Percentiles rank a stretch among this genome's conserved stretches.
Conservation (phyloP, 495 filamentous ascomycete genomes). For the Cladorrhinum samala region DNA sequence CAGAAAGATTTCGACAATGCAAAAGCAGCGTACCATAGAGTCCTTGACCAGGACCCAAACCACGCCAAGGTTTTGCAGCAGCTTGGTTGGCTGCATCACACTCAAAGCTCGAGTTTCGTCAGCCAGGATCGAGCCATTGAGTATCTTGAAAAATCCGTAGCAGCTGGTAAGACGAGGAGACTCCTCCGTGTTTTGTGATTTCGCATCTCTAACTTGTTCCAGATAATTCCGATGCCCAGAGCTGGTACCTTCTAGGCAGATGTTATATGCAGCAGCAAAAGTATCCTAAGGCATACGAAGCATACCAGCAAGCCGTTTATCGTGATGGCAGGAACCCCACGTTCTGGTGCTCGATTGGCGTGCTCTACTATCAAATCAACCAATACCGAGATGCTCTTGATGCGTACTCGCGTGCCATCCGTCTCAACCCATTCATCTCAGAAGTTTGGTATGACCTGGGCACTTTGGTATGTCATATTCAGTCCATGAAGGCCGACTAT, state of each 20-base stretch:
- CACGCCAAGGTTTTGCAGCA: conserved; percentile 98
- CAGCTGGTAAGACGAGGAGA: conserved; percentile 62
- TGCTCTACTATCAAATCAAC: conserved; percentile 99
- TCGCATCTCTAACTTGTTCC: conserved; percentile 32
- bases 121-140: conserved; percentile 96
- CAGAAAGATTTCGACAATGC: conserved; percentile 98
- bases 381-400: conserved; percentile 98
- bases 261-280: conserved; percentile 99
- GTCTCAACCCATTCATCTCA: conserved; percentile 96
- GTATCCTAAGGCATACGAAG: conserved; percentile 98
- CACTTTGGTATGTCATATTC: conserved; percentile 51
- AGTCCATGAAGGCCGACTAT: too few species aligned
- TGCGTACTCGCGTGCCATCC: conserved; percentile 96
- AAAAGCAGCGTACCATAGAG: conserved; percentile 83
- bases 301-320: conserved; percentile 98
- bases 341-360: conserved; percentile 99
- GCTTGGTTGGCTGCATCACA: conserved; percentile 95
- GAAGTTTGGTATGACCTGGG: conserved; percentile 99
- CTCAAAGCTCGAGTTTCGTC: conserved; percentile 79
- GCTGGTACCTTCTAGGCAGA: conserved; percentile 95
- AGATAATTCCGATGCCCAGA: conserved; percentile 94
- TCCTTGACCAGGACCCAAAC: conserved; percentile 90
- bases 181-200: neutral
- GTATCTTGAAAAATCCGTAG: conserved; percentile 95
- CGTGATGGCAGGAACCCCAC: conserved; percentile 97